Evolutionary conservation across 345 rosid species (phyloP).

Genomic region (Salix suchowensis): DNA sequence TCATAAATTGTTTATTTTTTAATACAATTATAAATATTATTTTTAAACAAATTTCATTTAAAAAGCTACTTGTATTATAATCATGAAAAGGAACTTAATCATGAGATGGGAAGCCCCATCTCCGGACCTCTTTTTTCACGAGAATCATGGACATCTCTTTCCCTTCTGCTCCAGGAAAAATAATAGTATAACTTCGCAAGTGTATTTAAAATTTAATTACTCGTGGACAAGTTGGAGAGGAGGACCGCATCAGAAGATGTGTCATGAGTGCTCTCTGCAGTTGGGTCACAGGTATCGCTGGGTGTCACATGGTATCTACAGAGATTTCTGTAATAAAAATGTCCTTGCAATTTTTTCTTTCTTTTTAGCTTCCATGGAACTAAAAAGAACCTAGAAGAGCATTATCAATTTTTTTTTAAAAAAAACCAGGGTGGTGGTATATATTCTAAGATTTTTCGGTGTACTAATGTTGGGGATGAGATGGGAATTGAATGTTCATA

Average conservation of each 20-base stretch:
- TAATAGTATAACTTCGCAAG: background rate
- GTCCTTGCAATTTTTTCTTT: background rate
- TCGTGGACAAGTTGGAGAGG: background rate
- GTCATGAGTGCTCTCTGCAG: background rate
- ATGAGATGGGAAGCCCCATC: conserved; percentile 32
- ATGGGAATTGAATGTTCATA: background rate
- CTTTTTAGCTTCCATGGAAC: background rate
- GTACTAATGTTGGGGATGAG: background rate
- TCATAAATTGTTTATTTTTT: too few species aligned
- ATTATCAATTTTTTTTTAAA: background rate
- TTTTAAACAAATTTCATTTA: too few species aligned
- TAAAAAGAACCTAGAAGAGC: too few species aligned
- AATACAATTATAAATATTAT: too few species aligned
- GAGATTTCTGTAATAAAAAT: background rate
- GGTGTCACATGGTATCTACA: background rate
- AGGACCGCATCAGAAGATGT: background rate
- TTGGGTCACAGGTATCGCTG: background rate
- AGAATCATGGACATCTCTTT: conserved; percentile 10
- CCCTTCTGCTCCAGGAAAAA: background rate
- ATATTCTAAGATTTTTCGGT: background rate
- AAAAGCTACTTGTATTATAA: too few species aligned
- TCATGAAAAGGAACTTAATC: conserved; percentile 9
- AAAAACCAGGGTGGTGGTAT: background rate
- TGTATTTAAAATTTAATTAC: background rate
- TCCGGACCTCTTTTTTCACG: conserved; percentile 15